Base-by-base conservation (phyloP, 2,329 filamentous ascomycete species). In the Metarhizium rileyi region DNA sequence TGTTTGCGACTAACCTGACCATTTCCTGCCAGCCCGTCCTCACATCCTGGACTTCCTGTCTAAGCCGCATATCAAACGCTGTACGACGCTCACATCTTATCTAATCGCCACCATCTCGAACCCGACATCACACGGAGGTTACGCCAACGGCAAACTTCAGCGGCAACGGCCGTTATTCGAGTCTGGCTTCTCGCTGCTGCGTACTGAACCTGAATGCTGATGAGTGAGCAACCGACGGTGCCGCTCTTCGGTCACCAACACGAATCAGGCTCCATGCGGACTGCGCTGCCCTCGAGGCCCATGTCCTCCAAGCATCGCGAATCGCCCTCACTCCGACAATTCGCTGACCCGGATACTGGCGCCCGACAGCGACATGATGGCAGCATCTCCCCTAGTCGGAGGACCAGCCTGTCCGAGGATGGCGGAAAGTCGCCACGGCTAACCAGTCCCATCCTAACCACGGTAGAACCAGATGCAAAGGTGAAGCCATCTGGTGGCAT, bases 271-370 rank as follows among this genome's bases (percentile, higher is more conserved):
- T 55, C 65, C 27, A 59, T 53, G 46, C 61, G 67, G 52, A 70
- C 66, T 36, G 66, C 66, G 9, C 57, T 70, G 35, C 67, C 67
- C 26, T 67, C 67, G 41, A 59, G 67, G 30, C 66, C 67, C 30
- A 62, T 67, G 59, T 61, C 65, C 8, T 58, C 62, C 23, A 68
- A 61, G 53, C 52, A 56, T 25, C 57, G 56, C 46, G 63, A 64
- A 46, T 50, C 42, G 35, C 42, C 56, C 22, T 52, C 59, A 38
- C 55, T 57, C 26, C 54, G 57, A 50, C 53, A 59, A 27, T 56
- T 60, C 18, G 50, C 52, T 8, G 58, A 58, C 22, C 53, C 52
- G 20, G 60, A 64, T n/a, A 52, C 44, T 20, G 53, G 50, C n/a
- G 50, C 44, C 10, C 52, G 55, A 27, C 52, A 51, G 18, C 52